Conservation (phyloP, 345 rosid species). For the Salix purpurea region DNA sequence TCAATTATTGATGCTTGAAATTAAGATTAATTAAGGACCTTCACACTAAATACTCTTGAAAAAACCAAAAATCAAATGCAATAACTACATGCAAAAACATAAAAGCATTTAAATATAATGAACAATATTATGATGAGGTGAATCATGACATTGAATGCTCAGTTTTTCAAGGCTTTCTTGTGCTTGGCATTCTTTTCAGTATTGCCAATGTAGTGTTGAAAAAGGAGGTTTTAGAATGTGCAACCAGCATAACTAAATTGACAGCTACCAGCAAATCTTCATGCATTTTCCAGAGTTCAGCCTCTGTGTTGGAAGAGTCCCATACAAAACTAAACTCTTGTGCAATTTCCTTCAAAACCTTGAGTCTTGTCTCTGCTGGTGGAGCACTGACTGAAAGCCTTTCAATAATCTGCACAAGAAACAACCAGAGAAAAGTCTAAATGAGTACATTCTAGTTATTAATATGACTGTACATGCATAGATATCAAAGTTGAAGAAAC, state of each 20-base stretch:
- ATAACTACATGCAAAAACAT: neutral
- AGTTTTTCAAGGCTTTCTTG: neutral
- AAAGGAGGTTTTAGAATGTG: no score
- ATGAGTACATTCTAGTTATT: conserved; percentile 8
- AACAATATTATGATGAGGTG: neutral
- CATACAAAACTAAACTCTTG: conserved; percentile 61
- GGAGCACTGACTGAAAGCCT: conserved; percentile 83
- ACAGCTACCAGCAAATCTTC: conserved; percentile 79
- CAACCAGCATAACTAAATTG: conserved; percentile 9
- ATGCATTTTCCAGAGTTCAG: conserved; percentile 73
- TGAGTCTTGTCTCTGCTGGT: conserved; percentile 62
- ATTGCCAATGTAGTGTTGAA: no score
- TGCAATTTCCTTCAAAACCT: conserved; percentile 76
- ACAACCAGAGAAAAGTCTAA: conserved; percentile 1
- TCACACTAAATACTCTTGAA: neutral
- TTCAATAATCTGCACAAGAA: conserved; percentile 61
- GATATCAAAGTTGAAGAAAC: conserved; percentile 1
- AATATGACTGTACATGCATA: neutral
- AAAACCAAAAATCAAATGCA: neutral
- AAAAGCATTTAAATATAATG: neutral
- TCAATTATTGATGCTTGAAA: no score
- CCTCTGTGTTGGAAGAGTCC: conserved; percentile 85
- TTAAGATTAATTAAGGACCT: no score
- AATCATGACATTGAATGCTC: neutral
- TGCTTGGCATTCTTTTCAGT: neutral